Base-by-base conservation (phyloP, 2,329 filamentous ascomycete species). In the Ustilaginoidea virens region DNA sequence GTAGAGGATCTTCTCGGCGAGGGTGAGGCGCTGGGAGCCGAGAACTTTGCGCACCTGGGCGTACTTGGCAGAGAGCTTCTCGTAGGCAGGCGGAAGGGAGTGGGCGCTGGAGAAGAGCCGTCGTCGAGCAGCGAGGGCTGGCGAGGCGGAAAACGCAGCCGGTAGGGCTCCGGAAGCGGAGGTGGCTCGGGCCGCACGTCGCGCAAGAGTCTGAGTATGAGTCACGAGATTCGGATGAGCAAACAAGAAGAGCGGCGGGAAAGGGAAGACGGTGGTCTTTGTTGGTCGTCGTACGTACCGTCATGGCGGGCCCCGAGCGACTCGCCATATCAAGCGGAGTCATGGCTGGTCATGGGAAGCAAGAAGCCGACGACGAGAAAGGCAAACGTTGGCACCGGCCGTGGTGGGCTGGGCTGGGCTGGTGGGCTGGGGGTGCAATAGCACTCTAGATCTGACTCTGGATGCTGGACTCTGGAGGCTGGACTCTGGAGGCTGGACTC, bases 1-100 rank as follows among this genome's bases (percentile, higher is more conserved):
- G 63, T 96, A 98, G 33, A 98, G 69, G 46, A 98, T 94, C 69
- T 98, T 98, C 60, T 98, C 90, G 38, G 90, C 85, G 33, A 98
- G 70, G 2, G 87, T 94, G 34, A 98, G 70, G 32, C 64, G 61
- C 40, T 63, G 60, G 33, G 56, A 44, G 27, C 77, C 79, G 19
- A 94, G 67, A 7, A 92, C 70, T 30, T 69, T 67, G 30, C 69
- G 66, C 18, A 93, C 86, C 48, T 83, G 65, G 37, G 71, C 63
- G 37, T 93, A 77, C 43, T 77, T 80, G 46, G 67, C 68, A 48
- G 86, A 67, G 29, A 93, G 78, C 55, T 77, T 85, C 42, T 77
- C 66, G 56, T 94, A 94, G 17, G 81, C 81, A 26, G 83, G 80
- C 12, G 66, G 61, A 23, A 68, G 57, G 9, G 55, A 46, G 31